Conservation (phyloP, 257 asterid species). For the Nicotiana sylvestris region DNA sequence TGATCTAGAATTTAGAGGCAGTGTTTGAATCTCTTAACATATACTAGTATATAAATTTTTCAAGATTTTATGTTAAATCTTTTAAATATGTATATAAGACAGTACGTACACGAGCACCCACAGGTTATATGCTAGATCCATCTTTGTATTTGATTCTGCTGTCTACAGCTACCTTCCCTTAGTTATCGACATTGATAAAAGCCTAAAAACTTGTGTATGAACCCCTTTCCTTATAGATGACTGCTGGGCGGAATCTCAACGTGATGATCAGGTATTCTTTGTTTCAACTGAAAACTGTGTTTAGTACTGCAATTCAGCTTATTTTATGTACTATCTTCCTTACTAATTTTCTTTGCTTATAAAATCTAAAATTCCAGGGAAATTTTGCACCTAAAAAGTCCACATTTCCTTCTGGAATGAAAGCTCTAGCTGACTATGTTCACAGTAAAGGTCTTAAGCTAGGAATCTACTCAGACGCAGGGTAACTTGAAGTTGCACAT, state of each 20-base stretch:
- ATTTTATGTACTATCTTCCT: not conserved
- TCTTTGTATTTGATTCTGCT: not conserved
- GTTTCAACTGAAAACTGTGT: too few relatives aligned
- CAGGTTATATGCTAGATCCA: not conserved
- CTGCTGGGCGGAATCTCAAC: slow-evolving; percentile 75
- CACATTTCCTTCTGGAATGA: slow-evolving; percentile 91
- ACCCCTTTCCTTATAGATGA: slow-evolving; percentile 48
- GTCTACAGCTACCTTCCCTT: not conserved
- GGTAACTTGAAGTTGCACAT: slow-evolving; percentile 35
- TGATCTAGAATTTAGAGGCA: not conserved
- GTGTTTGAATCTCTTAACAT: not conserved
- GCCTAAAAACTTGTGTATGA: not conserved
- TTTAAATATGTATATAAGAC: not conserved
- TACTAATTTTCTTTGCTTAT: not conserved
- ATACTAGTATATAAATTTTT: not conserved
- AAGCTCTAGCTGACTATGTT: slow-evolving; percentile 86
- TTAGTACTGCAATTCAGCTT: too few relatives aligned
- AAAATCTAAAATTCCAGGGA: slow-evolving; percentile 46
- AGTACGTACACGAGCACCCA: not conserved
- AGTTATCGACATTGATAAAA: not conserved
- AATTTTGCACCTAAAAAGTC: slow-evolving; percentile 58
- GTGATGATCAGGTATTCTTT: slow-evolving; percentile 52
- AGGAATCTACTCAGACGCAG: slow-evolving; percentile 93
- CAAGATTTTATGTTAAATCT: not conserved
- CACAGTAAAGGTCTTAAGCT: slow-evolving; percentile 88